Percentiles rank a stretch among this genome's conserved stretches.
These are phyloP conservation scores for Mycena capillaripes DNA, from an alignment of 768 basidiomycete species.

Conservation along the genomic window DNA sequence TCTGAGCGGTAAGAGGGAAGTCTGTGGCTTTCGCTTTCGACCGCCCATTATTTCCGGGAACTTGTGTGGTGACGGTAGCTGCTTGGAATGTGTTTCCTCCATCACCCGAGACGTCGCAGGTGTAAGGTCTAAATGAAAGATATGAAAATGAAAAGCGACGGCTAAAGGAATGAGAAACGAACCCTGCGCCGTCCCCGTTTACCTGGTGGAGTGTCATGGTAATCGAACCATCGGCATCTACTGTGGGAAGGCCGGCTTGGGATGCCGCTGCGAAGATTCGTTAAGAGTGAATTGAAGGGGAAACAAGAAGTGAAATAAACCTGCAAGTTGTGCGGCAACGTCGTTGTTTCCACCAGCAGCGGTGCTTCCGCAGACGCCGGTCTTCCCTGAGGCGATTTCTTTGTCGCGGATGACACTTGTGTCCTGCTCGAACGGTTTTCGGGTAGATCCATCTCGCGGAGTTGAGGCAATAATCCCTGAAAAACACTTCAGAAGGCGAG, in stretches of 20 bases:
- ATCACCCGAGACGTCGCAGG: conserved; percentile 34
- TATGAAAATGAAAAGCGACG: not conserved
- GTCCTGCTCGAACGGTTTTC: conserved; percentile 35
- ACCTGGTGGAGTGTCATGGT: conserved; percentile 38
- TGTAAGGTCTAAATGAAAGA: conserved; percentile 14
- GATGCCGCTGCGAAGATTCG: conserved; percentile 22
- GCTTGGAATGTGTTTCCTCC: conserved; percentile 34
- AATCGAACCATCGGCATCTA: conserved; percentile 31
- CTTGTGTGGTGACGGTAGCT: conserved; percentile 32
- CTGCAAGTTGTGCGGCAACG: conserved; percentile 32
- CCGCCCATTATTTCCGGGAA: conserved; percentile 29
- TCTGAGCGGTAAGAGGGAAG: conserved; percentile 30
- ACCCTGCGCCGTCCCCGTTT: conserved; percentile 37
- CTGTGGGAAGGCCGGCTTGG: conserved; percentile 30
- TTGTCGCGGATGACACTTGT: conserved; percentile 32
- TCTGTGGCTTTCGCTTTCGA: conserved; percentile 22
- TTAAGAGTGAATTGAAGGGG: not conserved
- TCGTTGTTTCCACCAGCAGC: conserved; percentile 35
- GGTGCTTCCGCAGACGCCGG: conserved; percentile 32
- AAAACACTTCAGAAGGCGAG: not conserved
- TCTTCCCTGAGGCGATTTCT: conserved; percentile 29
- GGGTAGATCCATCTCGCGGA: conserved; percentile 23
- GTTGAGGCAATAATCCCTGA: conserved; percentile 29
- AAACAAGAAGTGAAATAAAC: not conserved
- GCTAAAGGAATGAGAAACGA: not conserved